Base-by-base conservation (phyloP, 768 basidiomycete species). In the Butyriboletus loyo region DNA sequence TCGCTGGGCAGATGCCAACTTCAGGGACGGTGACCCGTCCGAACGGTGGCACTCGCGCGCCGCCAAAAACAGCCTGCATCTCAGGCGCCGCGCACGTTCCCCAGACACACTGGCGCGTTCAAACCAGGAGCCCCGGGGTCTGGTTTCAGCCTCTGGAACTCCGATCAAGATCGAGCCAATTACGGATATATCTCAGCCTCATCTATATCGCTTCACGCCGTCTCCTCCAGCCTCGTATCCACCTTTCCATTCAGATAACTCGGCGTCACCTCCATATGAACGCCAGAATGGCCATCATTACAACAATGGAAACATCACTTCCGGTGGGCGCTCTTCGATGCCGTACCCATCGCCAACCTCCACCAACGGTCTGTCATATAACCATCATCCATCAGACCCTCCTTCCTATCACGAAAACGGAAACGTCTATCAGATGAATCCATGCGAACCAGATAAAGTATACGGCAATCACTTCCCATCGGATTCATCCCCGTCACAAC, bases 11-110 rank as follows among this genome's bases (percentile, higher is more conserved):
- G 87, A 90, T 59, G 79, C 77, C 63, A 85, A 76, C 72, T 88
- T 87, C 69, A 81, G 87, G 50, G 86, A 89, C 59, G 87, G 86
- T 19, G 89, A 90, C 67, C 82, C 87, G 5, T 84, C 83, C 59
- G 89, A 90, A 72, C 87, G 89, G 65, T 91, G 89, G 89, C 89
- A 91, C 67, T 90, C 89, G 14, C 81, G 89, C 37, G 87, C 89
- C 4, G 80, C 85, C 8, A 87, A 89, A 66, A 86, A 85, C 62
- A 67, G 75, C 13, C 67, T 81, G 8, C 64, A 78, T 39, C 63
- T 72, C 31, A 78, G 78, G 64, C 70, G 72, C 50, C 71, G 72
- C 51, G 64, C 63, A 50, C 65, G 69, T 49, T 73, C 74, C 55
- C 62, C 73, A 32, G 72, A 71, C 47, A 64, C 66, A 13, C 72